phyloP scores from a whole-genome alignment of 2,329 filamentous ascomycete species.

The Exserohilum turcica region DNA sequence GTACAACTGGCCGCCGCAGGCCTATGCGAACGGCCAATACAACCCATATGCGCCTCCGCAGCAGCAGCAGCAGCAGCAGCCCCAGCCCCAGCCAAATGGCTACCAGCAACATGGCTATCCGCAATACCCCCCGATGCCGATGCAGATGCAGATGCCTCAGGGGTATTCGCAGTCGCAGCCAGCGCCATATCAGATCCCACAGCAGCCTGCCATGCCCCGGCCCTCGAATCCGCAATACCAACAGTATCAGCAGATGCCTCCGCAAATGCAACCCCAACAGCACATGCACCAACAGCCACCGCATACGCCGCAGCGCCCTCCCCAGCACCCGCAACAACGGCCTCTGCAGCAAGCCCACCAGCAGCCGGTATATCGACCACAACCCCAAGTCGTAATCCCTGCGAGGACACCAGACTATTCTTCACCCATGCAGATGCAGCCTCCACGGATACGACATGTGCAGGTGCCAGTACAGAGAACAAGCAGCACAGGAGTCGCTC shows the following conservation, averaged over 20 bases:
- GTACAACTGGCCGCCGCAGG: conserved; percentile 43
- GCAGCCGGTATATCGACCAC: conserved; percentile 22
- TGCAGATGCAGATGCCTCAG: conserved; percentile 7
- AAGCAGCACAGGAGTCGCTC: conserved; percentile 19
- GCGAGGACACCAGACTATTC: conserved; percentile 24
- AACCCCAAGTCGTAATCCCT: conserved; percentile 40
- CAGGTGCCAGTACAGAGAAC: conserved; percentile 34
- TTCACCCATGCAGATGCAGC: conserved; percentile 35
- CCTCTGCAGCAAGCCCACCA: conserved; percentile 12
- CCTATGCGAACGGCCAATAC: conserved; percentile 38
- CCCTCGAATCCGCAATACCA: conserved; percentile 34
- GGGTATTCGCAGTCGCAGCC: conserved; percentile 27
- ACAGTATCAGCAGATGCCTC: conserved; percentile 30
- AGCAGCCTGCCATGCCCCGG: conserved; percentile 15
- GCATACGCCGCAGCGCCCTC: conserved; percentile 26
- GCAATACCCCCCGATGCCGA: conserved; percentile 9
- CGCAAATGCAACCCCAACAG: conserved; percentile 15
- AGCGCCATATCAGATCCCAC: conserved; percentile 21
- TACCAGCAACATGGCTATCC: conserved; percentile 36
- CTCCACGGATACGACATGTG: conserved; percentile 34
- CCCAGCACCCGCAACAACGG: conserved; percentile 17
- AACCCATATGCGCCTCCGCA: conserved; percentile 33
- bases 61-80: conserved; percentile 34
- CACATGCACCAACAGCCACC: conserved; percentile 29
- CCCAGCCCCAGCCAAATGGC: conserved; percentile 29